These are phyloP conservation scores for Stagonosporopsis rhizophila DNA, from an alignment of 2,329 filamentous ascomycete genomes.

Conservation along the genomic window DNA sequence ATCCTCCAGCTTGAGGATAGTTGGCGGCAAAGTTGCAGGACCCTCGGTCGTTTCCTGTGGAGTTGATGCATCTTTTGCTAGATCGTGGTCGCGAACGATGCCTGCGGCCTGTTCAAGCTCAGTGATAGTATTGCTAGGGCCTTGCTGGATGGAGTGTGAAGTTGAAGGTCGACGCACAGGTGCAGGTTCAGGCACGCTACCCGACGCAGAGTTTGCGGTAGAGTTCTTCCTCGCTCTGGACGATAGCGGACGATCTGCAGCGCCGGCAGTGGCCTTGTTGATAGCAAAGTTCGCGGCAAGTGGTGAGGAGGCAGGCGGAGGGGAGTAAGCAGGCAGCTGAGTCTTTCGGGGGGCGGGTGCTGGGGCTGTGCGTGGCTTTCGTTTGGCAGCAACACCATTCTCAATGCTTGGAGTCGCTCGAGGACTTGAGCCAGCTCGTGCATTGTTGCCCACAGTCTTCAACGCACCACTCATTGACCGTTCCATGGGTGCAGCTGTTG, in stretches of 20 bases:
- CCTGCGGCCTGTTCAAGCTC: slow-evolving; percentile 45
- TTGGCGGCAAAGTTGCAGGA: slow-evolving; percentile 56
- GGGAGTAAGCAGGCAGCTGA: slow-evolving; percentile 64
- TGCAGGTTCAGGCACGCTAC: slow-evolving; percentile 54
- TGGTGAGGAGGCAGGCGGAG: slow-evolving; percentile 77
- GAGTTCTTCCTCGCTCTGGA: slow-evolving; percentile 80
- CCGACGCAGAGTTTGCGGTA: slow-evolving; percentile 54
- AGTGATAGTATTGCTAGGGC: slow-evolving; percentile 37
- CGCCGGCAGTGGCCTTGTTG: slow-evolving; percentile 60
- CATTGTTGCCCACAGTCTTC: slow-evolving; percentile 58
- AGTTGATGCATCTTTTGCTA: slow-evolving; percentile 35
- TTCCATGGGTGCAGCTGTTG: slow-evolving; percentile 62
- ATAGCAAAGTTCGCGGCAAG: slow-evolving; percentile 68
- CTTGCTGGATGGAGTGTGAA: slow-evolving; percentile 45
- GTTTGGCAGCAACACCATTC: slow-evolving; percentile 59
- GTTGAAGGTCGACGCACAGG: slow-evolving; percentile 44
- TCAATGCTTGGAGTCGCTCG: slow-evolving; percentile 70
- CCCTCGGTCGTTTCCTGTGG: slow-evolving; percentile 40
- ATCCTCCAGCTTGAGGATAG: slow-evolving; percentile 59
- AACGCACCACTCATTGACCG: slow-evolving; percentile 67
- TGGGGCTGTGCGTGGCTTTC: slow-evolving; percentile 72
- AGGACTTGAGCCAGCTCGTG: slow-evolving; percentile 63
- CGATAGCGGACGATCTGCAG: slow-evolving; percentile 66
- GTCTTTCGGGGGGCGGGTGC: slow-evolving; percentile 81
- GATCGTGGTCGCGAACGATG: slow-evolving; percentile 33